Base-by-base conservation (phyloP, 2,329 filamentous ascomycete species). In the Fusarium floridanum region DNA sequence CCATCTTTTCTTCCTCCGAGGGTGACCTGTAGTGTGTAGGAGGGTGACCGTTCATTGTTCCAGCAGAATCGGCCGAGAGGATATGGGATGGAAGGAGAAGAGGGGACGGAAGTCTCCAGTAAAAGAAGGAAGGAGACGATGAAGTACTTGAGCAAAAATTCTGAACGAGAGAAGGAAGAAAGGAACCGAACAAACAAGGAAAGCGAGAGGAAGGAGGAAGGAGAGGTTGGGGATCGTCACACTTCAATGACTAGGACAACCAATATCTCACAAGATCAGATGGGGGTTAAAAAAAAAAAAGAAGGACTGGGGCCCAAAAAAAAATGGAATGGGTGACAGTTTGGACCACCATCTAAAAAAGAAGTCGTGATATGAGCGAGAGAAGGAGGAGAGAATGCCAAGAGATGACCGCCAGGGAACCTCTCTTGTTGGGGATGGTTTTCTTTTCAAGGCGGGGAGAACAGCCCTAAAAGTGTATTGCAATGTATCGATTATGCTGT, bases 1-100 rank as follows among this genome's bases (percentile, higher is more conserved):
- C 80, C 64, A 84, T 78, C 74, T 84, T 86, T 81, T 88, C 87
- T 79, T 87, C 85, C 61, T 83, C 68, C 61, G 81, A 81, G 70
- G 82, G 79, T 37, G 81, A 80, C 20, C 41, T 2, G 69, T 79
- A 76, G 60, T 77, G 80, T n/a, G 80, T 81, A 24, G 79, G 71
- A 67, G 81, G 81, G 76, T 83, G 80, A 67, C 80, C 81, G 73
- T 82, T 83, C 86, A 88, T 87, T 75, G 78, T 73, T 53, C 36
- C 39, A 39, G 57, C 22, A 59, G 61, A 62, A 17, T 37, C 39
- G 61, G 24, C 22, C 48, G 27, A 53, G 48, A 53, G 17, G 48
- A 53, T 14, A 53, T 53, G 48, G 11, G 55, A 50, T 37, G 9
- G 20, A 50, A 66, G 41, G 48, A 62, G 73, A 59, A 39, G 41